These are phyloP conservation scores for Oryza australiensis DNA, from an alignment of 176 grass and related monocot genomes.

Conservation along the genomic window DNA sequence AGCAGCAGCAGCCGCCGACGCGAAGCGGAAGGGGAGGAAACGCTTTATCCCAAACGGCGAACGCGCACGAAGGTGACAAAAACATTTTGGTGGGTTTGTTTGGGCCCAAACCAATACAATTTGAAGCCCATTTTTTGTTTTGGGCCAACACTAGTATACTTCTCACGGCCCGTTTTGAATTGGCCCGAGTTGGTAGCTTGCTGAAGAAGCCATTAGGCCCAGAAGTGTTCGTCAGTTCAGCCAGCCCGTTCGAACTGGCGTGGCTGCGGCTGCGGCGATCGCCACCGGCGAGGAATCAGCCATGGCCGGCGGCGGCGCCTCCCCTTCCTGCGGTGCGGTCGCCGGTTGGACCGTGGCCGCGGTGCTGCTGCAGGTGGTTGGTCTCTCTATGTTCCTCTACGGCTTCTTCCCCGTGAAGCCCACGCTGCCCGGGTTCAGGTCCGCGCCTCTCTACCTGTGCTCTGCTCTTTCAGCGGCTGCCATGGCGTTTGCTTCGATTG, in stretches of 20 bases:
- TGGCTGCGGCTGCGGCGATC: conserved; percentile 6
- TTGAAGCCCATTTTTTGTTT: background rate
- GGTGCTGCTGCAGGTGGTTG: conserved; percentile 76
- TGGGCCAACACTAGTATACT: background rate
- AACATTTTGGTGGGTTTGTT: background rate
- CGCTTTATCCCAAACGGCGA: conserved; percentile 26
- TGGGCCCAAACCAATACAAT: background rate
- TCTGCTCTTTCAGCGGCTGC: background rate
- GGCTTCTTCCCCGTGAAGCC: conserved; percentile 92
- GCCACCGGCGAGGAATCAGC: conserved; percentile 28
- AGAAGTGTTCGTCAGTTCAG: background rate
- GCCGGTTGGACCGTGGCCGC: conserved; percentile 42
- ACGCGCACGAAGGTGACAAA: background rate
- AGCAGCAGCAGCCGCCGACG: background rate
- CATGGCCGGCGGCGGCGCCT: conserved; percentile 28
- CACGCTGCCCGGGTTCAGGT: conserved; percentile 88
- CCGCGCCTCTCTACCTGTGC: background rate
- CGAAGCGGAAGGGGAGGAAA: background rate
- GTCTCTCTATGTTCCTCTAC: conserved; percentile 67
- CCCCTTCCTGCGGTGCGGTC: conserved; percentile 35
- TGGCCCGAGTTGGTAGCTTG: background rate
- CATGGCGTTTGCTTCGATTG: background rate
- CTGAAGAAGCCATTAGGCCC: background rate
- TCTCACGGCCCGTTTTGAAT: background rate
- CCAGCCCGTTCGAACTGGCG: background rate